Percentiles rank a stretch among this genome's conserved stretches.
Conservation (phyloP, 345 rosid genomes). For the Brassica cretica region DNA sequence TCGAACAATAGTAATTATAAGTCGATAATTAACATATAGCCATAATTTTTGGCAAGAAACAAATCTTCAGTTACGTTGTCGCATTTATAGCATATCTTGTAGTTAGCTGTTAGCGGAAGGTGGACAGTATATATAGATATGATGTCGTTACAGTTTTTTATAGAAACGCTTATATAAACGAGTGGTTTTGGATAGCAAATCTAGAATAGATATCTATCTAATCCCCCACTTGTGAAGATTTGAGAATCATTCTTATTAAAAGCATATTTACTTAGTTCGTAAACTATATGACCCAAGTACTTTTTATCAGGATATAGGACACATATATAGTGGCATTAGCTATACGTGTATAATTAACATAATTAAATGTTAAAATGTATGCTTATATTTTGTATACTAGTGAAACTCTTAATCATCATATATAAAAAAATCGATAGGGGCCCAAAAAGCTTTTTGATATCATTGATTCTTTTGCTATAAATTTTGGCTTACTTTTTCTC, state of each 20-base stretch:
- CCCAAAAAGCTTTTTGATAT: not conserved
- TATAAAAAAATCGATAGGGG: not conserved
- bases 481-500: not conserved
- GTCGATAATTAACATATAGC: not conserved
- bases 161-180: not conserved
- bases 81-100: not conserved
- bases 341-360: not conserved
- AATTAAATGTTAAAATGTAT: not conserved
- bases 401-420: constrained; percentile 23
- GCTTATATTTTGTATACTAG: not conserved
- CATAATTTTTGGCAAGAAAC: not conserved
- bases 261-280: constrained; percentile 18
- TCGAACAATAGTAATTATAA: not conserved
- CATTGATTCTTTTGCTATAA: not conserved
- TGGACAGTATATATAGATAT: constrained; percentile 5
- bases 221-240: constrained; percentile 26
- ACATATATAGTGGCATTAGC: constrained; percentile 20
- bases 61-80: not conserved
- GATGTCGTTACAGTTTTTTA: not conserved
- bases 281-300: constrained; percentile 22
- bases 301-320: constrained; percentile 13
- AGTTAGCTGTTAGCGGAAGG: not conserved
- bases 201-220: constrained; percentile 21
- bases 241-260: constrained; percentile 26
- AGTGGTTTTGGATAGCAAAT: constrained; percentile 24